phyloP scores from a whole-genome alignment of 495 filamentous ascomycete species.

The Cercophora scortea region DNA sequence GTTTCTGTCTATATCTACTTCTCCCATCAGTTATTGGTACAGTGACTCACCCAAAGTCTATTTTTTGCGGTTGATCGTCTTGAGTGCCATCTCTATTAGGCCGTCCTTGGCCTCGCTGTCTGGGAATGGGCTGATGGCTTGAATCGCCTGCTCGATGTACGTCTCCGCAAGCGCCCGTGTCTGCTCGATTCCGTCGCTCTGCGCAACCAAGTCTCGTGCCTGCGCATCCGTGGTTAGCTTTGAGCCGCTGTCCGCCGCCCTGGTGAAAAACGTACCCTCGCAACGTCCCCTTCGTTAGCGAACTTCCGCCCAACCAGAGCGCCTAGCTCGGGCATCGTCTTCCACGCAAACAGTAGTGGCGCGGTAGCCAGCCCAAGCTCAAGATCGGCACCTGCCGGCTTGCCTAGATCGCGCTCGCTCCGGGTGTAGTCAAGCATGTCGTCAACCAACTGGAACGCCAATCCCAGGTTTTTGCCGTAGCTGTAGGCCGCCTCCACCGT shows the following conservation, averaged over 20 bases:
- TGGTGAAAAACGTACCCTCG: slow-evolving; percentile 49
- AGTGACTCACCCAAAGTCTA: slow-evolving; percentile 29
- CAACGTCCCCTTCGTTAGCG: slow-evolving; percentile 69
- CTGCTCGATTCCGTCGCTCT: slow-evolving; percentile 81
- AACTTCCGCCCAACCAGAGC: slow-evolving; percentile 90
- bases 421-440: slow-evolving; percentile 97
- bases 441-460: slow-evolving; percentile 97
- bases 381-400: slow-evolving; percentile 89
- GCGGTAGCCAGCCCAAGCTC: slow-evolving; percentile 94
- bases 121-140: slow-evolving; percentile 73
- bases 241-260: not conserved
- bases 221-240: slow-evolving; percentile 24
- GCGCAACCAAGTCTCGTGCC: slow-evolving; percentile 77
- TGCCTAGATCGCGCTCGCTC: slow-evolving; percentile 75
- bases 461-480: slow-evolving; percentile 85
- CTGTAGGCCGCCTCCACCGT: slow-evolving; percentile 85
- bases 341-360: slow-evolving; percentile 93
- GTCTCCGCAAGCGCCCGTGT: slow-evolving; percentile 83
- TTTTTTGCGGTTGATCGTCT: slow-evolving; percentile 83
- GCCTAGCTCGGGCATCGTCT: slow-evolving; percentile 76
- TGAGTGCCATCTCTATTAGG: slow-evolving; percentile 85
- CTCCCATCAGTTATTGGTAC: not conserved
- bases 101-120: slow-evolving; percentile 88
- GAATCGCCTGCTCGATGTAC: slow-evolving; percentile 81
- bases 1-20: slow-evolving; percentile 3